These are phyloP conservation scores for Leucogyrophana mollusca DNA, from an alignment of 768 basidiomycete species.

Conservation along the genomic window DNA sequence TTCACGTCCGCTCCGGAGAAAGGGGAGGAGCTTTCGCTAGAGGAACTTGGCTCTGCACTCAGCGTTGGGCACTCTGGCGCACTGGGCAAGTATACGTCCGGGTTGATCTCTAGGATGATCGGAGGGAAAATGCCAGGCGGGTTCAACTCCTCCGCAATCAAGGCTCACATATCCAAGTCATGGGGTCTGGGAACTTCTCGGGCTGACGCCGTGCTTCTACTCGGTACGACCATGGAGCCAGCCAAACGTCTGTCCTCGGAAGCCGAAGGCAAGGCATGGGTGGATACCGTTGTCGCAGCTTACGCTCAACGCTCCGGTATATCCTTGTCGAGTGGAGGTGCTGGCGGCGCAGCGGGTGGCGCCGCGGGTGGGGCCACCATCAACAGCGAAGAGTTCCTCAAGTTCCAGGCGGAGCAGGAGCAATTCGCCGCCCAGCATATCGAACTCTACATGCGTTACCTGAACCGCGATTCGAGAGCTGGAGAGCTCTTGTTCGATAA, in stretches of 20 bases:
- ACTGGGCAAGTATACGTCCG: conserved; percentile 91
- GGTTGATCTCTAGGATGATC: conserved; percentile 87
- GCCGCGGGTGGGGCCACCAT: conserved; percentile 80
- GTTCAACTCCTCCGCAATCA: conserved; percentile 92
- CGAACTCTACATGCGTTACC: conserved; percentile 96
- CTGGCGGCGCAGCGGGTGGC: conserved; percentile 57
- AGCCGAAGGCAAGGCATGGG: conserved; percentile 89
- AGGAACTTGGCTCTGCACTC: conserved; percentile 89
- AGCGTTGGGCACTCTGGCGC: conserved; percentile 78
- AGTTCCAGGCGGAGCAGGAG: conserved; percentile 93
- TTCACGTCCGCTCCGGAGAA: conserved; percentile 96
- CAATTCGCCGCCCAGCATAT: conserved; percentile 91
- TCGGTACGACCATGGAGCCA: conserved; percentile 92
- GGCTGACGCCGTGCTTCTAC: conserved; percentile 84
- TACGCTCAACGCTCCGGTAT: conserved; percentile 93
- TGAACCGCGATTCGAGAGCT: conserved; percentile 88
- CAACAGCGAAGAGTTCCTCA: conserved; percentile 97
- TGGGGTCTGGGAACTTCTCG: conserved; percentile 96
- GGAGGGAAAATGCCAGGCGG: conserved; percentile 99
- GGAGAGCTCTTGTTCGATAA: conserved; percentile 88
- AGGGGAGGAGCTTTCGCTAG: conserved; percentile 94
- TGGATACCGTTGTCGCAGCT: conserved; percentile 77
- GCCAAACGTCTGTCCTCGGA: conserved; percentile 91
- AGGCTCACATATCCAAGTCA: conserved; percentile 82
- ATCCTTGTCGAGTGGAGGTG: conserved; percentile 68